These are phyloP conservation scores for Glycine tomentella DNA, from an alignment of 306 rosid genomes.

Conservation along the genomic window DNA sequence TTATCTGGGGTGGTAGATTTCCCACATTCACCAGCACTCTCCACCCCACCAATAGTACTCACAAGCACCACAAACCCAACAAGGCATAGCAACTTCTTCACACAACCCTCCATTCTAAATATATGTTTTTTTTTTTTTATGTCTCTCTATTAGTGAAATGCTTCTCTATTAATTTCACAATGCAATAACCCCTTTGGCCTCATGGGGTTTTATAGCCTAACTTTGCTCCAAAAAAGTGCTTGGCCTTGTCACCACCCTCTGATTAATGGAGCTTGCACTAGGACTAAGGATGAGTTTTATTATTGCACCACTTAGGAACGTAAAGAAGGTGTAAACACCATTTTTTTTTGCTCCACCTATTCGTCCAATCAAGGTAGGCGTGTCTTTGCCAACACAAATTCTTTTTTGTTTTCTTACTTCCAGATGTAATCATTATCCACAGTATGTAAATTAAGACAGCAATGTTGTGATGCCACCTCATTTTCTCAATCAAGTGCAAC, in stretches of 20 bases:
- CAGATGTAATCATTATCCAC: slow-evolving; percentile 14
- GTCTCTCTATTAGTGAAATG: too few relatives aligned
- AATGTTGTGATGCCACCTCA: slow-evolving; percentile 47
- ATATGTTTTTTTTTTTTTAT: too few relatives aligned
- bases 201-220: slow-evolving; percentile 51
- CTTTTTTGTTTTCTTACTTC: slow-evolving; percentile 15
- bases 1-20: slow-evolving; percentile 58
- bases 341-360: slow-evolving; percentile 17
- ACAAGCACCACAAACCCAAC: slow-evolving; percentile 51
- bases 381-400: not conserved
- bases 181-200: slow-evolving; percentile 5
- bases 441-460: slow-evolving; percentile 32
- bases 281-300: slow-evolving; percentile 28
- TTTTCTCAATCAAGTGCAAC: slow-evolving; percentile 18
- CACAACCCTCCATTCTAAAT: slow-evolving; percentile 45
- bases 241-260: slow-evolving; percentile 44
- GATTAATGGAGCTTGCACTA: slow-evolving; percentile 68
- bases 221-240: slow-evolving; percentile 38
- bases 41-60: slow-evolving; percentile 35
- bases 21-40: slow-evolving; percentile 67
- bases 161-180: slow-evolving; percentile 3
- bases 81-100: slow-evolving; percentile 49
- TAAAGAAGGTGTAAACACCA: slow-evolving; percentile 37
- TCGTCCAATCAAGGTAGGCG: slow-evolving; percentile 42
- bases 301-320: slow-evolving; percentile 45